Evolutionary conservation across 2,329 filamentous ascomycete genomes (phyloP), one percentile per base, ranked within the genome.

Genomic region (Fonsecaea nubica): DNA sequence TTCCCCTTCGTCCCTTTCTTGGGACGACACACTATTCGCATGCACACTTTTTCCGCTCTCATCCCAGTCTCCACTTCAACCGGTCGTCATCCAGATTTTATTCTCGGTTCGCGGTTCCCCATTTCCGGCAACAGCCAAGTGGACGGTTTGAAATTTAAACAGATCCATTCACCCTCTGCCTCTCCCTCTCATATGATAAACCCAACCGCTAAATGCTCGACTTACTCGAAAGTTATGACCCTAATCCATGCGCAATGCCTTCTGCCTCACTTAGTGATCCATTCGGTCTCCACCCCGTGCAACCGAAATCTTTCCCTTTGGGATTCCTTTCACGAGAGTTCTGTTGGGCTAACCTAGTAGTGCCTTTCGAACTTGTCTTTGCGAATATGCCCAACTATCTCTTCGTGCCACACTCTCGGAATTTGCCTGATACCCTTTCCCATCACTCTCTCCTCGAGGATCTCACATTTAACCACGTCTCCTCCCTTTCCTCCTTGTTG

Each of bases 261-360:
- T 59, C 57, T 59, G 33, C 40, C 40, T 50, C 40, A 59, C 38
- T 50, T 59, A 50, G 25, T 59, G 57, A 36, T 59, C 57, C 57
- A 45, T 59, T 45, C 36, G 13, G n/a, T 50, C 57, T 42, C 57
- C 57, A 59, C 57, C 40, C 33, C 18, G 45, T 59, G 38, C 38
- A 32, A 59, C 57, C 57, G 57, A 59, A 59, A 59, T 45, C 25
- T 38, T 42, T 59, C 30, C 36, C 57, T 32, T 9, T 36, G 30
- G 40, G 40, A 50, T 59, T 59, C 21, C 57, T 59, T 36, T 50
- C 25, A 50, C 45, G 33, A 48, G 40, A 48, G 21, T 33, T 30
- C 57, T 45, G 18, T 33, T 50, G 32, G 36, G 40, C 57, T 36
- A 36, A 25, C 42, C 42, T 33, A 33, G 25, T 45, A 33, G 57